Evolutionary conservation across 73 alveolate genomes (phyloP).

Genomic region (Chromera velia): DNA sequence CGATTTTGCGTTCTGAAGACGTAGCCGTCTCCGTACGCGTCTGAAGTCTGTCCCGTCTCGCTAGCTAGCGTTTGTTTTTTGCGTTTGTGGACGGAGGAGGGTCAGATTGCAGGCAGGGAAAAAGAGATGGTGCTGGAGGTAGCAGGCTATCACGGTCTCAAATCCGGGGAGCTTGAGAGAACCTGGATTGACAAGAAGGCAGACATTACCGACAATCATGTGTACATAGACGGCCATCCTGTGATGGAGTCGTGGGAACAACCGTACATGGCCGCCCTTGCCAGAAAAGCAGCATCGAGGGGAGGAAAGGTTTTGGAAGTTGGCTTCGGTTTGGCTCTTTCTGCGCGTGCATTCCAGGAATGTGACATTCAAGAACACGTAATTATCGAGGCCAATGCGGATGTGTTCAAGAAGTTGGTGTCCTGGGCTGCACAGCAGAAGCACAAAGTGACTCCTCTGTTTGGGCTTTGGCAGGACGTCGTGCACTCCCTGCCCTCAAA

Average conservation of each 20-base stretch:
- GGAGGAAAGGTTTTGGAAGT: neutral
- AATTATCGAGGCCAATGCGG: neutral
- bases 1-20: no score
- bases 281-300: neutral
- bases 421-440: neutral
- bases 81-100: no score
- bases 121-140: no score
- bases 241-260: constrained; percentile 3
- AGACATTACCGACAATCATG: neutral
- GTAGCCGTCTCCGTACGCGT: no score
- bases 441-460: neutral
- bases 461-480: neutral
- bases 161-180: no score
- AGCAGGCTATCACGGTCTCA: no score
- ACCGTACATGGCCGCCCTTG: neutral
- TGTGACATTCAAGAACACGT: neutral
- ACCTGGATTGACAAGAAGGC: neutral
- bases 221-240: constrained; percentile 3
- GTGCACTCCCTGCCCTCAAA: neutral
- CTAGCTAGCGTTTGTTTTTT: no score
- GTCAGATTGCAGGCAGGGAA: no score
- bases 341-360: neutral
- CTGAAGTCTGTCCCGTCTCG: no score
- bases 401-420: neutral
- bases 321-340: neutral